phyloP scores from a whole-genome alignment of 2,329 filamentous ascomycete species.

The Massarina eburnea region DNA sequence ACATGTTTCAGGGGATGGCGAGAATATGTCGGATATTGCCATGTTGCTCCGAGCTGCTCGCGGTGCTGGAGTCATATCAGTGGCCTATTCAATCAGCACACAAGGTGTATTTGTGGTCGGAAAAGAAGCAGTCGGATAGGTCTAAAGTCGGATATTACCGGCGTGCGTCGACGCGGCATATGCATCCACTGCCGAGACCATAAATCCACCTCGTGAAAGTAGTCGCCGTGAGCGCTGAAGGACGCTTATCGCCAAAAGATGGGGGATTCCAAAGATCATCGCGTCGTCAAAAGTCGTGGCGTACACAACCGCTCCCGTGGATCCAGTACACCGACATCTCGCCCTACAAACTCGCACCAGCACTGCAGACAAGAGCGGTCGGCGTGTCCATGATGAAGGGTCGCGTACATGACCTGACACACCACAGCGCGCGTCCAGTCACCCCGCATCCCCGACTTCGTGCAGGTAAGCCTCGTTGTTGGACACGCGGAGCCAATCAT shows the following conservation, averaged over 20 bases:
- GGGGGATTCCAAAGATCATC: neutral
- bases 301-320: neutral
- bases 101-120: too few species aligned
- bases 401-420: conserved; percentile 10
- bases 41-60: too few species aligned
- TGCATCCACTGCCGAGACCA: too few species aligned
- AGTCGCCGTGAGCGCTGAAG: too few species aligned
- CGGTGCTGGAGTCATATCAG: too few species aligned
- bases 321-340: conserved; percentile 14
- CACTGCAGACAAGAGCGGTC: conserved; percentile 17
- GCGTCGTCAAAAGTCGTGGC: neutral
- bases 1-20: too few species aligned
- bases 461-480: conserved; percentile 2
- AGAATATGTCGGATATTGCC: too few species aligned
- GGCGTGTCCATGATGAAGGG: conserved; percentile 13
- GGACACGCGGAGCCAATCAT: conserved; percentile 10
- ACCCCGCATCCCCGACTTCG: conserved; percentile 12
- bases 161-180: too few species aligned
- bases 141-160: too few species aligned
- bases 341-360: conserved; percentile 8
- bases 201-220: too few species aligned
- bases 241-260: neutral
- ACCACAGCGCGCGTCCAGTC: conserved; percentile 3
- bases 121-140: too few species aligned
- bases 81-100: too few species aligned